These are phyloP conservation scores for Leccinum angustisporum DNA, from an alignment of 1,284 basidiomycete species.

Conservation along the genomic window DNA sequence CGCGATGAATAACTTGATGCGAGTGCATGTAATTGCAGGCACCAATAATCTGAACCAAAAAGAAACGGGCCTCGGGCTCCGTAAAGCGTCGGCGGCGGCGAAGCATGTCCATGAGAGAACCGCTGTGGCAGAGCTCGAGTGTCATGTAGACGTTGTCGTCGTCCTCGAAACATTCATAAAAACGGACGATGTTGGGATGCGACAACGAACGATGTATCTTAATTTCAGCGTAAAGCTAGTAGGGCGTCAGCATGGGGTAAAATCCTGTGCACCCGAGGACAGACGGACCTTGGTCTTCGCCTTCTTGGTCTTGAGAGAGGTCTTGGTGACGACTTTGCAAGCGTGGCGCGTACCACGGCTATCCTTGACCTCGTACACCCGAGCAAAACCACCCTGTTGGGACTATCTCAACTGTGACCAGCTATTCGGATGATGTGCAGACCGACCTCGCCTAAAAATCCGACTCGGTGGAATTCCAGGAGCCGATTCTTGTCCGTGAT, in stretches of 20 bases:
- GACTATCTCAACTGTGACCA: slow-evolving; percentile 5
- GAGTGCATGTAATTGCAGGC: slow-evolving; percentile 97
- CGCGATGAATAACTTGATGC: slow-evolving; percentile 94
- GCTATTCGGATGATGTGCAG: neutral
- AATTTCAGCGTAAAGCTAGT: slow-evolving; percentile 93
- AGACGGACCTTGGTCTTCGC: slow-evolving; percentile 83
- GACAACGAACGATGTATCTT: slow-evolving; percentile 92
- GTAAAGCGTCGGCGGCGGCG: slow-evolving; percentile 85
- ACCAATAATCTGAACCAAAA: slow-evolving; percentile 92
- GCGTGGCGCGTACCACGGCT: slow-evolving; percentile 62
- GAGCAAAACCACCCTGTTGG: slow-evolving; percentile 81
- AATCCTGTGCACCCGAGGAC: neutral
- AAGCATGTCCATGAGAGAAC: slow-evolving; percentile 90
- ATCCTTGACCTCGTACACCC: slow-evolving; percentile 88
- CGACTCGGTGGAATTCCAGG: slow-evolving; percentile 65
- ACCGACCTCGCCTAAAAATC: slow-evolving; percentile 81
- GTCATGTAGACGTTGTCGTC: slow-evolving; percentile 96
- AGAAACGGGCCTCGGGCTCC: slow-evolving; percentile 91
- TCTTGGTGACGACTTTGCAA: slow-evolving; percentile 88
- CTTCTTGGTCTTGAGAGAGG: slow-evolving; percentile 84
- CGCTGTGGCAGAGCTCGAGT: slow-evolving; percentile 89
- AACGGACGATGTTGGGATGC: slow-evolving; percentile 92
- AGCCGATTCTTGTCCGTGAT: slow-evolving; percentile 68
- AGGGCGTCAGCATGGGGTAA: slow-evolving; percentile 5
- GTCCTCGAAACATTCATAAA: slow-evolving; percentile 96